A percentile compares a stretch with the other conserved stretches of the same genome.
Evolutionary conservation across 2,329 filamentous ascomycete genomes (phyloP).

Genomic region (Colletotrichum destructivum): DNA sequence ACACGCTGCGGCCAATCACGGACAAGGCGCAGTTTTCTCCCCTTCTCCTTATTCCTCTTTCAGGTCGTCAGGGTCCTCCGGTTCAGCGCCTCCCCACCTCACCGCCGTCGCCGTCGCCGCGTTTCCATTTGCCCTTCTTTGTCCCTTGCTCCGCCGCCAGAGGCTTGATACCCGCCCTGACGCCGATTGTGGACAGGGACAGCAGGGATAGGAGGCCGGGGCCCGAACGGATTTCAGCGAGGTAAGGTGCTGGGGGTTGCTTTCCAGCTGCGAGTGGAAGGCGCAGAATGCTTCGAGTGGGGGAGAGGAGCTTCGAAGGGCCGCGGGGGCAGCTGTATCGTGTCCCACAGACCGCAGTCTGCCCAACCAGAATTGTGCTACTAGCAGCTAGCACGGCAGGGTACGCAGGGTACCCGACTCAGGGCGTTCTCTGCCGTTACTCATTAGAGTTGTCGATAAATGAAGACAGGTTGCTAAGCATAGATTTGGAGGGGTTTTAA

Average conservation of each 20-base stretch:
- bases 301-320: neutral
- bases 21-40: slow-evolving; percentile 7
- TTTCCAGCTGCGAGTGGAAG: slow-evolving; percentile 33
- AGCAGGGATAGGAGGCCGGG: slow-evolving; percentile 16
- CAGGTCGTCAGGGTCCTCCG: slow-evolving; percentile 31
- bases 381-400: neutral
- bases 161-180: neutral
- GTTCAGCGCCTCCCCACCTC: neutral
- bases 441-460: neutral
- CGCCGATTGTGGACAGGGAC: slow-evolving; percentile 22
- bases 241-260: neutral
- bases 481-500: slow-evolving; percentile 1
- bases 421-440: neutral
- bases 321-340: neutral
- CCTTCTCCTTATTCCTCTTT: neutral
- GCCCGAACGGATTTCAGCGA: slow-evolving; percentile 4
- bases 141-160: neutral
- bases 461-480: neutral
- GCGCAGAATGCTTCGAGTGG: slow-evolving; percentile 27
- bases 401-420: neutral
- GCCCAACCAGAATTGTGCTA: neutral
- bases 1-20: slow-evolving; percentile 7
- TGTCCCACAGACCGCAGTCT: neutral
- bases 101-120: slow-evolving; percentile 1
- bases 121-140: neutral